Evolutionary conservation across 2,329 filamentous ascomycete species (phyloP).

Genomic region (Leptographium galeiforme): DNA sequence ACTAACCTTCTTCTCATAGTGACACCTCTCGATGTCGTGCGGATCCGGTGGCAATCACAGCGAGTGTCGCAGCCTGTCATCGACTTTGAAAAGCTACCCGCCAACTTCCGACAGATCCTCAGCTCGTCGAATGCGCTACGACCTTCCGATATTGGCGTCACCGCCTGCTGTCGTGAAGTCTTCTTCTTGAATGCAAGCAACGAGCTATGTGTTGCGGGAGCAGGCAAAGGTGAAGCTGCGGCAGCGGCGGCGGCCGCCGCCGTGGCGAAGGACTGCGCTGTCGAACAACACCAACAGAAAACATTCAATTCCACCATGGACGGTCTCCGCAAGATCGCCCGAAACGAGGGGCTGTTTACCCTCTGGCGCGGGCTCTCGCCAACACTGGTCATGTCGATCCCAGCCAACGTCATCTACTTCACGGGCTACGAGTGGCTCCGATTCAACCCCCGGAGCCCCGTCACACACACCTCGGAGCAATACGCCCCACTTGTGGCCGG

Average conservation of each 20-base stretch:
- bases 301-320: slow-evolving; percentile 87
- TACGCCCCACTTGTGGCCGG: slow-evolving; percentile 74
- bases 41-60: slow-evolving; percentile 87
- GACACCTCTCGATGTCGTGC: slow-evolving; percentile 91
- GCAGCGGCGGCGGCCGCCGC: slow-evolving; percentile 32
- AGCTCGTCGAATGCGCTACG: slow-evolving; percentile 55
- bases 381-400: slow-evolving; percentile 85
- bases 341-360: slow-evolving; percentile 75
- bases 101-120: slow-evolving; percentile 42
- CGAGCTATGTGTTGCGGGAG: slow-evolving; percentile 65
- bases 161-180: slow-evolving; percentile 89
- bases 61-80: slow-evolving; percentile 24
- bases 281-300: slow-evolving; percentile 71
- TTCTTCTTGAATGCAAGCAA: slow-evolving; percentile 87
- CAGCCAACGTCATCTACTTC: slow-evolving; percentile 96
- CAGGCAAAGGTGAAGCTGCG: slow-evolving; percentile 32
- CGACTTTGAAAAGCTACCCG: slow-evolving; percentile 26
- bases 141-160: slow-evolving; percentile 72
- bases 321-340: slow-evolving; percentile 83
- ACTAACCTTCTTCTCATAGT: slow-evolving; percentile 35
- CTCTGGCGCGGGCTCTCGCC: slow-evolving; percentile 92
- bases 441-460: slow-evolving; percentile 57
- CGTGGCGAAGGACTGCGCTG: slow-evolving; percentile 51
- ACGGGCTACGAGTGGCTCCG: slow-evolving; percentile 95
- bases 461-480: slow-evolving; percentile 51